These are phyloP conservation scores for Tricholoma saponaceum DNA, from an alignment of 768 basidiomycete species.

Conservation along the genomic window DNA sequence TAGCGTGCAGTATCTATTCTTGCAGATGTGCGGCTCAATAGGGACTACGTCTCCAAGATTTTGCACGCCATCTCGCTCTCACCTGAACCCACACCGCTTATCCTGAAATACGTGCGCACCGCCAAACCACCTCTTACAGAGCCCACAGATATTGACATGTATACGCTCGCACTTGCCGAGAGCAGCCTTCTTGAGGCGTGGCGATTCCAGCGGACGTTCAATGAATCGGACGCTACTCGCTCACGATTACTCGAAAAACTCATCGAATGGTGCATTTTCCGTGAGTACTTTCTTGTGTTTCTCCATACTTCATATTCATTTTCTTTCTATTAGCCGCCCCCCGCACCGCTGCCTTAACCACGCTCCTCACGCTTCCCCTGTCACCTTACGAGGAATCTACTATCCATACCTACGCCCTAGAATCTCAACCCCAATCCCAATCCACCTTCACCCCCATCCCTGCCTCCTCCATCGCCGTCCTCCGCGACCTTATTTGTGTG, in stretches of 20 bases:
- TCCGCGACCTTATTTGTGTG: slow-evolving; percentile 78
- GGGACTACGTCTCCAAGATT: slow-evolving; percentile 77
- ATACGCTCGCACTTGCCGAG: slow-evolving; percentile 63
- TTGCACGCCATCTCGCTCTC: slow-evolving; percentile 57
- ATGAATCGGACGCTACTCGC: slow-evolving; percentile 51
- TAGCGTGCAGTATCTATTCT: slow-evolving; percentile 74
- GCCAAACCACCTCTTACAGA: slow-evolving; percentile 69
- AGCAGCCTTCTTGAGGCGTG: slow-evolving; percentile 67
- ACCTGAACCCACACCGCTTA: slow-evolving; percentile 46
- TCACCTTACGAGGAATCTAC: slow-evolving; percentile 58
- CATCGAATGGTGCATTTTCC: slow-evolving; percentile 63
- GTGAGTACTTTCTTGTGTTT: slow-evolving; percentile 38
- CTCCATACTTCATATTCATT: background rate
- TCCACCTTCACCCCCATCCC: slow-evolving; percentile 38
- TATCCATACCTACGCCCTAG: slow-evolving; percentile 54
- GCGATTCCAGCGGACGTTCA: slow-evolving; percentile 70
- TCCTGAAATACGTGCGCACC: slow-evolving; percentile 72
- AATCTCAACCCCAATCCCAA: slow-evolving; percentile 13
- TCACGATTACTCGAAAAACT: slow-evolving; percentile 53
- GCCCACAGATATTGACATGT: slow-evolving; percentile 68
- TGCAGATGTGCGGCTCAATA: slow-evolving; percentile 68
- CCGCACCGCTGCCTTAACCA: slow-evolving; percentile 49
- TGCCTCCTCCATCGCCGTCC: slow-evolving; percentile 43
- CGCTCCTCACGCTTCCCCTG: slow-evolving; percentile 64
- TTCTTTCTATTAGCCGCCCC: slow-evolving; percentile 45